Percentiles rank a stretch among this genome's conserved stretches.
Evolutionary conservation across 78 protist genomes (phyloP).

Genomic region (Planoprotostelium fungivorum): DNA sequence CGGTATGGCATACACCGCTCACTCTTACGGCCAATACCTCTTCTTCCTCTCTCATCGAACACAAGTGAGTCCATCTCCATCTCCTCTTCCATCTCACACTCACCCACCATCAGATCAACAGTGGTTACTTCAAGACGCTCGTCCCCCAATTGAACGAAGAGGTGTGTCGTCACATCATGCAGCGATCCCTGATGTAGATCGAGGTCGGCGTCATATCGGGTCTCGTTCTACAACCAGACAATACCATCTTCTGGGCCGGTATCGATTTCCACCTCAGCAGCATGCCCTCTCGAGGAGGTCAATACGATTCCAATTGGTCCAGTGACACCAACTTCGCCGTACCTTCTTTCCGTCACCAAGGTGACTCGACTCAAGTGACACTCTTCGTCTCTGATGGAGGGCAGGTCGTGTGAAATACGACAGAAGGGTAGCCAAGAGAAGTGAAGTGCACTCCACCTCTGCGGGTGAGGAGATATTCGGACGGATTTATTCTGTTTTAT

Average conservation of each 20-base stretch:
- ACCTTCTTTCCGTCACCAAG: neutral
- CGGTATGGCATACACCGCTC: neutral
- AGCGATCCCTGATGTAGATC: neutral
- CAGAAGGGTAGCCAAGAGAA: neutral
- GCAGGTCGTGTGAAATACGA: neutral
- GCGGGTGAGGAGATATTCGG: neutral
- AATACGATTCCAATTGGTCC: no score
- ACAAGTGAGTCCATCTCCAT: neutral
- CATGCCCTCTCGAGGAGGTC: no score
- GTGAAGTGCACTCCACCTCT: neutral
- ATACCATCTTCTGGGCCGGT: neutral
- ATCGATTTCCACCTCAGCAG: neutral
- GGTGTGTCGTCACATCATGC: neutral
- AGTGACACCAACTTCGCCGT: neutral
- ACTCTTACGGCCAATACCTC: neutral
- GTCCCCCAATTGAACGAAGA: no score
- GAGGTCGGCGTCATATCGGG: neutral
- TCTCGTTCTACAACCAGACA: neutral
- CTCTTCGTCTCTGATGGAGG: no score
- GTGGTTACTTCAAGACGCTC: no score
- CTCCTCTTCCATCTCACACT: no score
- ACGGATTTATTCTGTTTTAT: neutral
- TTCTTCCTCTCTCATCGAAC: neutral
- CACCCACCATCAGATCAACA: no score
- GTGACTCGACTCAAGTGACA: neutral